phyloP scores from a whole-genome alignment of 768 basidiomycete species.

The Suillus occidentalis region DNA sequence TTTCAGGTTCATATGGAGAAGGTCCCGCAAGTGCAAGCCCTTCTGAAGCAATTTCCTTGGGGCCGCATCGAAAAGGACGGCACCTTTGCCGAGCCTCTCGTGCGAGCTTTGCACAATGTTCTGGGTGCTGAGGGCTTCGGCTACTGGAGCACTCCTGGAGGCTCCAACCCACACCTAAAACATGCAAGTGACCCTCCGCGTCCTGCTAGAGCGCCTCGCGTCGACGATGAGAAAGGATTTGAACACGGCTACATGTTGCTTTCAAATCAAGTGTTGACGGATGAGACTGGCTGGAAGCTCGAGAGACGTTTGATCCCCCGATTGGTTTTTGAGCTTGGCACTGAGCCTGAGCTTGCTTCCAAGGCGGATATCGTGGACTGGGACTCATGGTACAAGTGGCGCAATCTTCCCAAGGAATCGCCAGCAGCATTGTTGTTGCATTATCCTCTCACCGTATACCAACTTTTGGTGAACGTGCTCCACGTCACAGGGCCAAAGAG shows the following conservation, averaged over 20 bases:
- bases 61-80: conserved; percentile 42
- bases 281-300: conserved; percentile 38
- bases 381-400: conserved; percentile 47
- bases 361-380: conserved; percentile 36
- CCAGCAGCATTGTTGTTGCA: conserved; percentile 44
- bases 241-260: conserved; percentile 35
- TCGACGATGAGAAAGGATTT: conserved; percentile 23
- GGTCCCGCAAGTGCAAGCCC: conserved; percentile 31
- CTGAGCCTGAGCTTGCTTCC: conserved; percentile 28
- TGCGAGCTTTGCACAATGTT: conserved; percentile 37
- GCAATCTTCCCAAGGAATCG: conserved; percentile 41
- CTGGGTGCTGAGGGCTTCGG: conserved; percentile 41
- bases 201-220: conserved; percentile 1
- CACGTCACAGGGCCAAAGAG: conserved; percentile 27
- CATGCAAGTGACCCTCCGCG: conserved; percentile 17
- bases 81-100: conserved; percentile 34
- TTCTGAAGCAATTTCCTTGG: conserved; percentile 43
- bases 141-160: conserved; percentile 42
- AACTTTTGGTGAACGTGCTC: conserved; percentile 36
- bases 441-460: conserved; percentile 43
- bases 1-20: conserved; percentile 39
- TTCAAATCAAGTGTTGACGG: conserved; percentile 30
- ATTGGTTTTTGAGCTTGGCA: conserved; percentile 26
- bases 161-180: conserved; percentile 30
- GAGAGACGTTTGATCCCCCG: conserved; percentile 34